Conservation (phyloP, 768 basidiomycete genomes). For the Suillus weaverae region DNA sequence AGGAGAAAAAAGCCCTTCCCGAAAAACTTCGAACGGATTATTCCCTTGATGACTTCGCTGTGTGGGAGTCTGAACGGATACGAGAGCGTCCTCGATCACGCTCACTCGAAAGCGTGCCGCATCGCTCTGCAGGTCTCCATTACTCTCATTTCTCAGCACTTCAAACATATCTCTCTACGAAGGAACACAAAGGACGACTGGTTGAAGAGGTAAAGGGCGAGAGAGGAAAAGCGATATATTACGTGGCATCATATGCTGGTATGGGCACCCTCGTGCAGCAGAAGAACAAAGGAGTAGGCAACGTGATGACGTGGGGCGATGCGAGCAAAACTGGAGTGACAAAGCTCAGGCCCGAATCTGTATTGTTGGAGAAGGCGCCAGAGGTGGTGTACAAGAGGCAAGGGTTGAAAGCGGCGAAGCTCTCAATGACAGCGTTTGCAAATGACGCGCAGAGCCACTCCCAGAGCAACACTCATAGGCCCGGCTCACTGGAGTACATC, state of each 20-base stretch:
- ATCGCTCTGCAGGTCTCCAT: constrained; percentile 58
- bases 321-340: constrained; percentile 27
- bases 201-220: constrained; percentile 33
- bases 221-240: constrained; percentile 14
- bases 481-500: constrained; percentile 54
- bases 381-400: constrained; percentile 44
- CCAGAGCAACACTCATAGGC: constrained; percentile 44
- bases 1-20: background rate
- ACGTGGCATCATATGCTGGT: constrained; percentile 34
- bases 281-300: constrained; percentile 17
- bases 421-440: constrained; percentile 35
- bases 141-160: constrained; percentile 57
- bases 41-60: constrained; percentile 43
- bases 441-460: constrained; percentile 30
- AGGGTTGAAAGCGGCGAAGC: constrained; percentile 37
- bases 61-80: constrained; percentile 19
- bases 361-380: constrained; percentile 40
- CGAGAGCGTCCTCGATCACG: constrained; percentile 24
- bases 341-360: constrained; percentile 29
- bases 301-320: constrained; percentile 31
- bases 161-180: constrained; percentile 52
- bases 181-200: constrained; percentile 59
- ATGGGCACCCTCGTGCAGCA: constrained; percentile 24
- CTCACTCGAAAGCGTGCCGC: constrained; percentile 63
- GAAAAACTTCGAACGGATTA: constrained; percentile 11